These are phyloP conservation scores for Scedosporium boydii DNA, from an alignment of 2,329 filamentous ascomycete genomes.

Conservation along the genomic window DNA sequence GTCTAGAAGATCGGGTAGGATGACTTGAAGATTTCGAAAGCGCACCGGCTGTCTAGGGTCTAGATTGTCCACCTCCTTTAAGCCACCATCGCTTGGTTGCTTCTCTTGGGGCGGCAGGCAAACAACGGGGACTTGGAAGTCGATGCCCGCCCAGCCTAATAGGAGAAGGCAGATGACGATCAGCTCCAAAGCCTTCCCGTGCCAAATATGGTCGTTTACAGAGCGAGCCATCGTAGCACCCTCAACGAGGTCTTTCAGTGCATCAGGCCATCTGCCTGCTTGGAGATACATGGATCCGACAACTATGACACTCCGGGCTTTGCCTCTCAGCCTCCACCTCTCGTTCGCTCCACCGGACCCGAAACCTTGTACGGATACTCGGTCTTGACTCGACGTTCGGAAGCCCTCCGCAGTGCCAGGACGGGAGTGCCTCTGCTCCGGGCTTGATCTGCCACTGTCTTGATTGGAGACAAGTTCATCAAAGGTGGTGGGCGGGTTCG, in stretches of 20 bases:
- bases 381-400: constrained; percentile 42
- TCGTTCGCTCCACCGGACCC: constrained; percentile 63
- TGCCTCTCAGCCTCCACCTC: constrained; percentile 69
- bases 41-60: constrained; percentile 40
- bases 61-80: constrained; percentile 12
- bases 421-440: constrained; percentile 21
- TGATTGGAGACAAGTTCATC: constrained; percentile 25
- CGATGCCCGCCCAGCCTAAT: constrained; percentile 72
- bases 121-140: constrained; percentile 65
- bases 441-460: constrained; percentile 37
- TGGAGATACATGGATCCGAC: constrained; percentile 81
- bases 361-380: constrained; percentile 62
- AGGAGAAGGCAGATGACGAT: constrained; percentile 75
- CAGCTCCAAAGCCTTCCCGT: constrained; percentile 87
- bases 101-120: constrained; percentile 44
- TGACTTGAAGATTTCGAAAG: constrained; percentile 41
- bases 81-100: constrained; percentile 17
- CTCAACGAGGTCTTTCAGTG: constrained; percentile 72
- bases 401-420: constrained; percentile 32
- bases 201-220: constrained; percentile 90
- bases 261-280: constrained; percentile 83
- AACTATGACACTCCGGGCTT: constrained; percentile 67
- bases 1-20: constrained; percentile 66
- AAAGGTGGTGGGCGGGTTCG: constrained; percentile 34
- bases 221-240: constrained; percentile 68